Conservation (phyloP, 2,329 filamentous ascomycete genomes). For the Aureobasidium sp. region DNA sequence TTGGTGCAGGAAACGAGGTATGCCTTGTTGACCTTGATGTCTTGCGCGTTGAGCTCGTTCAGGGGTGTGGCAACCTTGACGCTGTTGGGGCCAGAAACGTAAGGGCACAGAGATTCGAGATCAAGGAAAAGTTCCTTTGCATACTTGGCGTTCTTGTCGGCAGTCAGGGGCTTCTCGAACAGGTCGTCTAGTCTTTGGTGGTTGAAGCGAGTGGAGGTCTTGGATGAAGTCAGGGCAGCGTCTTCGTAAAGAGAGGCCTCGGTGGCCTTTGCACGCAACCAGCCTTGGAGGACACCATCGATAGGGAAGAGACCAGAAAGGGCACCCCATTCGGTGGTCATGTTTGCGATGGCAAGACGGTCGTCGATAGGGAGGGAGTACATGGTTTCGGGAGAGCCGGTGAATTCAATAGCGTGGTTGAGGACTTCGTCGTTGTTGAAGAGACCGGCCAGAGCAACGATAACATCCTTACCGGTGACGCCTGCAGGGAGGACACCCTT, state of each 20-base stretch:
- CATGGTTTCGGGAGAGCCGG: conserved; percentile 70
- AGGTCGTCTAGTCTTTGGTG: conserved; percentile 68
- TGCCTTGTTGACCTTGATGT: conserved; percentile 73
- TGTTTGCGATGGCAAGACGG: conserved; percentile 67
- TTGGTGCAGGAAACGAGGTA: conserved; percentile 92
- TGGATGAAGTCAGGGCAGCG: conserved; percentile 38
- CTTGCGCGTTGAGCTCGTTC: conserved; percentile 58
- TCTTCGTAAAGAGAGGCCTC: conserved; percentile 53
- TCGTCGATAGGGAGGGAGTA: conserved; percentile 62
- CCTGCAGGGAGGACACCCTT: conserved; percentile 67
- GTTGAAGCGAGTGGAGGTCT: conserved; percentile 53
- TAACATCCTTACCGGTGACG: conserved; percentile 90
- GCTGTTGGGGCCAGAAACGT: conserved; percentile 80
- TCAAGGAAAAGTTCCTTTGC: conserved; percentile 77
- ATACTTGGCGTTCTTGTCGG: conserved; percentile 71
- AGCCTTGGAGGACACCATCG: conserved; percentile 60
- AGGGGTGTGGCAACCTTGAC: conserved; percentile 81
- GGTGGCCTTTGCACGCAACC: conserved; percentile 72
- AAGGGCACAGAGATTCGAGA: conserved; percentile 74
- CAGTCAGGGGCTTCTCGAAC: conserved; percentile 54
- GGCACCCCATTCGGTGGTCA: conserved; percentile 77
- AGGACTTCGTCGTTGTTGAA: conserved; percentile 84
- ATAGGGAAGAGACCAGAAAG: conserved; percentile 72
- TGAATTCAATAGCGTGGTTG: conserved; percentile 86
- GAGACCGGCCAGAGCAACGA: conserved; percentile 76